Conservation (phyloP, 257 asterid genomes). For the Petrea volubilis region DNA sequence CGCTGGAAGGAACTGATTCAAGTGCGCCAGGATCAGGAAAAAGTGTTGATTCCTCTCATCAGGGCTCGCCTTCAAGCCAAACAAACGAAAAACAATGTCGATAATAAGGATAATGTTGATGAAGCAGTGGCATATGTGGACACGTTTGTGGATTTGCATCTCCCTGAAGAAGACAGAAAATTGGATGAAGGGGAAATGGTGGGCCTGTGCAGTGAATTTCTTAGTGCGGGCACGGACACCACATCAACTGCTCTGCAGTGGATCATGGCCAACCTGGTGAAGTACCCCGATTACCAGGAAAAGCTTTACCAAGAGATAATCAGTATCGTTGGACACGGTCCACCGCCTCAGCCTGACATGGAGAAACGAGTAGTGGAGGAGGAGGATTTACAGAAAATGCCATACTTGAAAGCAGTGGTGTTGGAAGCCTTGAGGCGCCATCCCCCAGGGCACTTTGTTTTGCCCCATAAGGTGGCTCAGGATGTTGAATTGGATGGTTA, state of each 20-base stretch:
- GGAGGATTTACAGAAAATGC: constrained; percentile 54
- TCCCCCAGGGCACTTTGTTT: constrained; percentile 69
- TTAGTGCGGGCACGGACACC: constrained; percentile 65
- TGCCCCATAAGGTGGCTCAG: constrained; percentile 52
- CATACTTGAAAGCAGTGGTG: constrained; percentile 62
- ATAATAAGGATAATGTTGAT: background rate
- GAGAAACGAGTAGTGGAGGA: constrained; percentile 34
- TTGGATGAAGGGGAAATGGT: constrained; percentile 49
- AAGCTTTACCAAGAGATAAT: constrained; percentile 50
- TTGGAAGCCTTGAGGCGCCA: constrained; percentile 66
- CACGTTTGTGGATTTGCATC: constrained; percentile 42
- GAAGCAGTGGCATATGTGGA: constrained; percentile 52
- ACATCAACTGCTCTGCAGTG: constrained; percentile 68
- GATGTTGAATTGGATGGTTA: constrained; percentile 51
- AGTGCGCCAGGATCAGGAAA: constrained; percentile 45
- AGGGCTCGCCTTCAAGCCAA: constrained; percentile 41
- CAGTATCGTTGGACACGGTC: constrained; percentile 26
- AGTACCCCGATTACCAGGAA: constrained; percentile 46
- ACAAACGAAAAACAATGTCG: background rate
- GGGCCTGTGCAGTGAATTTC: constrained; percentile 57
- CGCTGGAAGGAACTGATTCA: constrained; percentile 48
- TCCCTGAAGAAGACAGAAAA: constrained; percentile 57
- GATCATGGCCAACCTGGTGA: constrained; percentile 73
- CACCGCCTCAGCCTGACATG: background rate
- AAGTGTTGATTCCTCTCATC: constrained; percentile 48